Percentiles rank a stretch among this genome's conserved stretches.
Evolutionary conservation across 371 early-diverging fungal genomes (phyloP).

Genomic region (Actinomucor elegans): DNA sequence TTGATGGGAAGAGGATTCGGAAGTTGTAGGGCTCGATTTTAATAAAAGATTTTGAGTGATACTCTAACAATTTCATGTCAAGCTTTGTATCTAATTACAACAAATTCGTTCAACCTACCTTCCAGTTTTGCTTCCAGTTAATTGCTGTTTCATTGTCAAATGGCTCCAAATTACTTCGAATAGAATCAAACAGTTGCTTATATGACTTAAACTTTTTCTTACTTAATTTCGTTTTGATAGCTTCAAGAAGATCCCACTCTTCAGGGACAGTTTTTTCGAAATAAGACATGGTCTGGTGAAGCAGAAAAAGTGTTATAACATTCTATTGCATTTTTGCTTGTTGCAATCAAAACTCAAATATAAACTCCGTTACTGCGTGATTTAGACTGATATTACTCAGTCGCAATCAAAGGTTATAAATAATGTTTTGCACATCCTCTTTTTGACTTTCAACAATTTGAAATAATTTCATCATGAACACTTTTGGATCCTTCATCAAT

Average conservation of each 20-base stretch:
- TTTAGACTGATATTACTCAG: no score
- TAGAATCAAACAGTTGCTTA: conserved; percentile 42
- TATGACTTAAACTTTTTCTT: conserved; percentile 31
- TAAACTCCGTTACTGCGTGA: no score
- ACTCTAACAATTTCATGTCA: conserved; percentile 2
- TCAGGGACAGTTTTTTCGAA: background rate
- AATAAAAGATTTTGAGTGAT: background rate
- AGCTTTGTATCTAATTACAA: conserved; percentile 2
- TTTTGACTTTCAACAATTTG: no score
- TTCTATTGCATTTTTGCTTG: no score
- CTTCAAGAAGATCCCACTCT: background rate
- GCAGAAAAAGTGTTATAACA: background rate
- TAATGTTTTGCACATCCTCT: no score
- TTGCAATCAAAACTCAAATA: no score
- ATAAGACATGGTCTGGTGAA: conserved; percentile 1
- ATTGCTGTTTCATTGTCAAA: conserved; percentile 7
- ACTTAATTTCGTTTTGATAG: background rate
- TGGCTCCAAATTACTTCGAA: conserved; percentile 21
- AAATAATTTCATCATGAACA: no score
- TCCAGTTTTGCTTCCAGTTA: conserved; percentile 1
- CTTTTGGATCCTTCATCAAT: no score
- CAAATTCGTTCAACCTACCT: background rate
- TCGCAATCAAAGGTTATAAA: no score
- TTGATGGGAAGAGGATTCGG: background rate
- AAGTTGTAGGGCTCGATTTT: background rate